Evolutionary conservation across 495 filamentous ascomycete genomes (phyloP), one percentile per base, ranked within the genome.

Genomic region (Aspergillus ostianus): DNA sequence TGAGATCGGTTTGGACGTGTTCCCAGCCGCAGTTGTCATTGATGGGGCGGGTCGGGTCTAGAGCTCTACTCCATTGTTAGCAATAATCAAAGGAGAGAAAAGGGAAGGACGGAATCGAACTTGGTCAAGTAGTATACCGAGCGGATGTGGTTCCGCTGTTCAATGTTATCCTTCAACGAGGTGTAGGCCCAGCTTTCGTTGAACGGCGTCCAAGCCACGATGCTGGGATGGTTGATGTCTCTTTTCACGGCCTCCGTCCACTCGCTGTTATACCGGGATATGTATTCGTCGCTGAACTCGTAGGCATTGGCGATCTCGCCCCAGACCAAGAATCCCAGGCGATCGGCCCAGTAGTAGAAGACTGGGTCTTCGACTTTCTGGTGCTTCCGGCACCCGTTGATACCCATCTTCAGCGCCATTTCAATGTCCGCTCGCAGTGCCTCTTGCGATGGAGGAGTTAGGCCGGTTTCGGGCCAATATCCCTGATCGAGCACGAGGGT

Each of bases 1-100:
- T 82, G 0, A 87, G 72, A 53, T 87, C 82, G 1, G 81, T 85
- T 7, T 72, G 53, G 4, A 85, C 80, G 57, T 85, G 83, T 49
- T 87, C 82, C 84, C 84, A 87, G 55, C 84, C 84, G 61, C 84
- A 87, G 67, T 87, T 87, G 70, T 87, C 84, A 57, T 86, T 87
- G 53, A 87, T 74, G 10, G 83, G 82, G 15, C 84, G 73, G 18
- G 78, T 84, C 3, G 81, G 77, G 57, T 87, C 84, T 4, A 87
- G 72, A 0, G 78, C 77, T 57, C 74, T 79, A 46, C 23, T 8
- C 13, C 53, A 27, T 36, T 19, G 48, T 54, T 66, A 64, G 32
- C 41, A 26, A 47, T 26, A 32, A 55, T 56, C n/a, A n/a, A n/a
- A n/a, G n/a, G n/a, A 29, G 9, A 17, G 8, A 46, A 10, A 32